Conservation (phyloP, 164 flowering plant species). For the Berberis thunbergii region DNA sequence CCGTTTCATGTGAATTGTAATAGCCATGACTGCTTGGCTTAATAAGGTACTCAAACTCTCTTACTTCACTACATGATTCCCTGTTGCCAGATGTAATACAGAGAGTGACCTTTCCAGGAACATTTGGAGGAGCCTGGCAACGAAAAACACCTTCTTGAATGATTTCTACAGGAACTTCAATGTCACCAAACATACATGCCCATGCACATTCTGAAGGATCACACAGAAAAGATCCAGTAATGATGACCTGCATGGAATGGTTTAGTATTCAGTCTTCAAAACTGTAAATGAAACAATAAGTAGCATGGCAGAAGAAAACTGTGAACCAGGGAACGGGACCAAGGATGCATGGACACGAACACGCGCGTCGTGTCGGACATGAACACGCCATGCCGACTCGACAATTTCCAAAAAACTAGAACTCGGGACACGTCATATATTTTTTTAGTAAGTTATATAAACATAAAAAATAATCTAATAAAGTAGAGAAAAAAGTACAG, state of each 20-base stretch:
- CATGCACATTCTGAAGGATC: slow-evolving; percentile 58
- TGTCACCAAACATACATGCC: slow-evolving; percentile 87
- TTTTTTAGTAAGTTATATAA: too few relatives aligned
- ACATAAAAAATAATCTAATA: too few relatives aligned
- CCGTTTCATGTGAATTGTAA: slow-evolving; percentile 19
- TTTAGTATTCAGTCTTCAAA: neutral
- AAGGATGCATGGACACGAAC: too few relatives aligned
- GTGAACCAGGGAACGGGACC: too few relatives aligned
- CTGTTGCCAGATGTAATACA: slow-evolving; percentile 72
- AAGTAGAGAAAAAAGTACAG: too few relatives aligned
- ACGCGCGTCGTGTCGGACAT: too few relatives aligned
- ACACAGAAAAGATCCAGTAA: slow-evolving; percentile 84
- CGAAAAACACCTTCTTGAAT: slow-evolving; percentile 73
- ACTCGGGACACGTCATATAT: too few relatives aligned
- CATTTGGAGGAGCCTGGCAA: slow-evolving; percentile 68
- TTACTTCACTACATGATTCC: slow-evolving; percentile 79
- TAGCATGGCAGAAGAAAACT: neutral
- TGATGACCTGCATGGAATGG: slow-evolving; percentile 58
- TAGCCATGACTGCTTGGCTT: slow-evolving; percentile 19
- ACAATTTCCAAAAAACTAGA: too few relatives aligned
- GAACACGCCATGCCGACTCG: too few relatives aligned
- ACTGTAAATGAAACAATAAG: neutral
- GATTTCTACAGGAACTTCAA: slow-evolving; percentile 71
- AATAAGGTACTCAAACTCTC: slow-evolving; percentile 76
- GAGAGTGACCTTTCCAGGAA: slow-evolving; percentile 61